Percentiles rank a stretch among this genome's conserved stretches.
Evolutionary conservation across 345 rosid genomes (phyloP).

Genomic region (Heritiera littoralis): DNA sequence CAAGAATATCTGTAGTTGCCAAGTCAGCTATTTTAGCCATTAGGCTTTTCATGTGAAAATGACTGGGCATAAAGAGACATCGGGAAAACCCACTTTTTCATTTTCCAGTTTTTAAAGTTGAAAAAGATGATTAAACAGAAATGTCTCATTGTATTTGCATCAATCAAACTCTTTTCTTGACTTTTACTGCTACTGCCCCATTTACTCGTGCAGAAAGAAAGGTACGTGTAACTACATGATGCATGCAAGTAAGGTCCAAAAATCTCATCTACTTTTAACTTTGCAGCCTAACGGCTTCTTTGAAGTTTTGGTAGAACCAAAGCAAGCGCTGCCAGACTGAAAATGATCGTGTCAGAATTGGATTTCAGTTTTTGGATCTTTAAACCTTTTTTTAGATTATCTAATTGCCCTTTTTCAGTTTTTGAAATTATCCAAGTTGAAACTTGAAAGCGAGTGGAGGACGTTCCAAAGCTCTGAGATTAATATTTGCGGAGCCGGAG

Average conservation of each 20-base stretch:
- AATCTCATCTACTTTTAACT: not conserved
- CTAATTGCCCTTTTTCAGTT: no score
- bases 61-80: not conserved
- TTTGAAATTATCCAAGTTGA: not conserved
- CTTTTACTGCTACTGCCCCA: not conserved
- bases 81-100: not conserved
- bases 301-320: not conserved
- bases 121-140: not conserved
- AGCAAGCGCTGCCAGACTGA: not conserved
- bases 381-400: not conserved
- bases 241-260: not conserved
- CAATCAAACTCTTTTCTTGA: not conserved
- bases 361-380: not conserved
- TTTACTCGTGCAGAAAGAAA: not conserved
- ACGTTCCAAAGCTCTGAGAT: not conserved
- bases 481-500: not conserved
- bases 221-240: not conserved
- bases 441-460: not conserved
- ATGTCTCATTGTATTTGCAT: not conserved
- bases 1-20: not conserved
- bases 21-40: not conserved
- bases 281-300: not conserved
- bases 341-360: not conserved
- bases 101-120: not conserved
- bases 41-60: not conserved